phyloP scores from a whole-genome alignment of 2,329 filamentous ascomycete species.

The Delphinella strobiligena region DNA sequence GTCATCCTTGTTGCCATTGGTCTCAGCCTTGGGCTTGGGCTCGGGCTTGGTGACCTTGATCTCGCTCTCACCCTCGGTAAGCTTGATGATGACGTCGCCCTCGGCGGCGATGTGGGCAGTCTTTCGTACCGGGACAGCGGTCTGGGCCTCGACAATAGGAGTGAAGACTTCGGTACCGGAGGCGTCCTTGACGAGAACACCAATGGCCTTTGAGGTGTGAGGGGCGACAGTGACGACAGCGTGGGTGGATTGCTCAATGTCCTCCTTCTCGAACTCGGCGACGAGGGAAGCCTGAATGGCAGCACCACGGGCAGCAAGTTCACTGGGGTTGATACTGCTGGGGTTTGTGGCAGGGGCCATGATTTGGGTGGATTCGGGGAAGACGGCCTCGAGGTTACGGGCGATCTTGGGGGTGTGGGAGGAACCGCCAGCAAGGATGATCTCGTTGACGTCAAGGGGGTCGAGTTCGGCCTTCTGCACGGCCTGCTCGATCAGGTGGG shows the following conservation, averaged over 20 bases:
- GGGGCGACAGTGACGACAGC: conserved; percentile 88
- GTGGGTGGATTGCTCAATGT: conserved; percentile 94
- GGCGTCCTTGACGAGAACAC: conserved; percentile 56
- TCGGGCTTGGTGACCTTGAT: conserved; percentile 90
- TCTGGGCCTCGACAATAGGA: conserved; percentile 73
- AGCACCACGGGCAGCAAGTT: conserved; percentile 77
- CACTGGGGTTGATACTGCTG: conserved; percentile 81
- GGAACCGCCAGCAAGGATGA: conserved; percentile 84
- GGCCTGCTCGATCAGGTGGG: conserved; percentile 68
- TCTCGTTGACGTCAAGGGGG: conserved; percentile 84
- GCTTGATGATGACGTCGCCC: conserved; percentile 76
- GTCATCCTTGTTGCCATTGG: conserved; percentile 45
- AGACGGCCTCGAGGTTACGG: conserved; percentile 63
- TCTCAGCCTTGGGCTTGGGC: conserved; percentile 55
- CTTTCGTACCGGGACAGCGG: conserved; percentile 77
- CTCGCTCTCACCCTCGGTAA: conserved; percentile 78
- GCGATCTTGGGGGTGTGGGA: conserved; percentile 92
- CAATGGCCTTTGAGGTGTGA: conserved; percentile 79
- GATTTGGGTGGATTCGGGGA: conserved; percentile 67
- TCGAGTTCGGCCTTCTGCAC: conserved; percentile 89
- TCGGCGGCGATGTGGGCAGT: conserved; percentile 65
- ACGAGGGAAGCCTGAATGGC: conserved; percentile 92
- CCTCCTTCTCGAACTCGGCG: conserved; percentile 83
- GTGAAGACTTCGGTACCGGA: conserved; percentile 58
- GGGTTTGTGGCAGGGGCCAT: conserved; percentile 70